Conservation (phyloP, 2,329 filamentous ascomycete genomes). For the Talaromyces rugulosus region DNA sequence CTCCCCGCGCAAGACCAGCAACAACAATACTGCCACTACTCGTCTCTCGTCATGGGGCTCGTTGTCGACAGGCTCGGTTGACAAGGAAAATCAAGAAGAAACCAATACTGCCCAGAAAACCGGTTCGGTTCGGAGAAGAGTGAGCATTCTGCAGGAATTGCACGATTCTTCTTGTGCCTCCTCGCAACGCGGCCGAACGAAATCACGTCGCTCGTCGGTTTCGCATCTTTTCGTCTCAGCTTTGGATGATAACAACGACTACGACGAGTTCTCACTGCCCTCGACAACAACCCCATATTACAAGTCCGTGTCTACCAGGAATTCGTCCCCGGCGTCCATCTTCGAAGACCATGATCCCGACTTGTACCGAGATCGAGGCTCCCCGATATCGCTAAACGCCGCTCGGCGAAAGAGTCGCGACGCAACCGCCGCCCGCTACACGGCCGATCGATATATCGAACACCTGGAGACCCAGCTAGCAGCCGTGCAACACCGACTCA, state of each 20-base stretch:
- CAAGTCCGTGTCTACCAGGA: neutral
- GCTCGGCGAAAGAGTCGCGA: conserved; percentile 11
- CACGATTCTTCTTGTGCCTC: conserved; percentile 19
- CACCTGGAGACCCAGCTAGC: conserved; percentile 46
- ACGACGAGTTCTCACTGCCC: neutral
- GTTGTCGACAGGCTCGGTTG: conserved; percentile 15
- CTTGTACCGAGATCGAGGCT: conserved; percentile 5
- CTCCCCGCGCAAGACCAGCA: conserved; percentile 13
- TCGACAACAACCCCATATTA: neutral
- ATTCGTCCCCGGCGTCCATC: conserved; percentile 6
- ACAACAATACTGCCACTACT: conserved; percentile 3
- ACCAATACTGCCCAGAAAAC: neutral
- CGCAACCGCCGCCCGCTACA: conserved; percentile 27
- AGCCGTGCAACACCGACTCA: conserved; percentile 35
- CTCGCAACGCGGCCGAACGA: conserved; percentile 16
- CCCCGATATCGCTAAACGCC: conserved; percentile 19
- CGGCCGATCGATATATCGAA: conserved; percentile 45
- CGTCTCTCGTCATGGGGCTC: conserved; percentile 19
- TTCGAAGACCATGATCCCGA: conserved; percentile 4
- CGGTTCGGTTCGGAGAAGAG: conserved; percentile 15
- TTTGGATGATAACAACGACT: conserved; percentile 2
- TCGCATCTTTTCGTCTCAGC: conserved; percentile 11
- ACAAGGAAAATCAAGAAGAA: conserved; percentile 17
- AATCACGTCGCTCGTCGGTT: conserved; percentile 15
- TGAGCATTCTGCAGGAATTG: conserved; percentile 28